Evolutionary conservation across 2,329 filamentous ascomycete genomes (phyloP).

Genomic region (Fusarium pseudograminearum): DNA sequence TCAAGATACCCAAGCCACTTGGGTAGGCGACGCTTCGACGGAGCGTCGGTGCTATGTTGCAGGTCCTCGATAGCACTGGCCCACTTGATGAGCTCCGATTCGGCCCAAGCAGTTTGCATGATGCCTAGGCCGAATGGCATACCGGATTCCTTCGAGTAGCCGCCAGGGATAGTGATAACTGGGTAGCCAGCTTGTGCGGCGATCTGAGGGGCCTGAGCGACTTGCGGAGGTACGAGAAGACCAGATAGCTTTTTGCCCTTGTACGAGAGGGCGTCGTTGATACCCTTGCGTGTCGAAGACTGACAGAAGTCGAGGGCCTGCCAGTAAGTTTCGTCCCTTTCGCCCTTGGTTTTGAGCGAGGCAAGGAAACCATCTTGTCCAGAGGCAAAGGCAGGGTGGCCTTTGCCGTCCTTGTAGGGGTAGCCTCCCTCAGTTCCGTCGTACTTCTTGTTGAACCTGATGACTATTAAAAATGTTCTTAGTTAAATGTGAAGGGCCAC

Average conservation of each 20-base stretch:
- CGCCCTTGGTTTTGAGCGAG: conserved; percentile 69
- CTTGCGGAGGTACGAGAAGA: conserved; percentile 75
- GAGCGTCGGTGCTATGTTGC: conserved; percentile 57
- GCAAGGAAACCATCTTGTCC: conserved; percentile 79
- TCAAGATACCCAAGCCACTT: conserved; percentile 65
- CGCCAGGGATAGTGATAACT: conserved; percentile 75
- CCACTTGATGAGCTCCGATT: conserved; percentile 68
- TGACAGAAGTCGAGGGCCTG: conserved; percentile 73
- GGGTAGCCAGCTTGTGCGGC: conserved; percentile 83
- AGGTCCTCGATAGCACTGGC: conserved; percentile 73
- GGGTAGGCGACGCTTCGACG: conserved; percentile 62
- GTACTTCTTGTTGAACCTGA: conserved; percentile 73
- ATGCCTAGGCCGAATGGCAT: conserved; percentile 73
- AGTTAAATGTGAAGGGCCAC: not conserved
- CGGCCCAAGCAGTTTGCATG: conserved; percentile 70
- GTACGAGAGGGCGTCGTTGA: conserved; percentile 72
- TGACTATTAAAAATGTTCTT: conserved; percentile 51
- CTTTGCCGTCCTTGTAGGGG: conserved; percentile 62
- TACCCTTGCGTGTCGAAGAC: conserved; percentile 72
- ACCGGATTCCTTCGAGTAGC: conserved; percentile 64
- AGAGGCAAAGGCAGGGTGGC: conserved; percentile 71
- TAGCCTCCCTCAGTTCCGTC: conserved; percentile 75
- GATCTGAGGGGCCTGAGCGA: conserved; percentile 75
- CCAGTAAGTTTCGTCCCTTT: conserved; percentile 73
- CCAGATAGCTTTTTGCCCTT: conserved; percentile 65